phyloP scores from a whole-genome alignment of 176 grass and related monocot genomes.

The Zoysia japonica region DNA sequence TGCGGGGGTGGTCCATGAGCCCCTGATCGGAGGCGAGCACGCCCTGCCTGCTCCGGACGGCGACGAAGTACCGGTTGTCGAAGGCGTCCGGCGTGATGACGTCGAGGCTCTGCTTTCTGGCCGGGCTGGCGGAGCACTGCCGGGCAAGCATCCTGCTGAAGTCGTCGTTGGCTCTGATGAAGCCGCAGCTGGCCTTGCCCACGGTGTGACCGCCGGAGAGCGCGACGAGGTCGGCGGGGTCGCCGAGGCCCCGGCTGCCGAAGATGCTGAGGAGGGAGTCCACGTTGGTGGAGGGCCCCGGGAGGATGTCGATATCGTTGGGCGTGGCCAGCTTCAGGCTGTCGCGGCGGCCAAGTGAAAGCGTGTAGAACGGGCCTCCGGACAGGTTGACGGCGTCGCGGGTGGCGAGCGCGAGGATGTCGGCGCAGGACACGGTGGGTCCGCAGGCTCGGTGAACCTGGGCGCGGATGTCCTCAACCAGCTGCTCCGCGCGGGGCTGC shows the following conservation, averaged over 20 bases:
- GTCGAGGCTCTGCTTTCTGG: slow-evolving; percentile 17
- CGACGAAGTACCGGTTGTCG: slow-evolving; percentile 46
- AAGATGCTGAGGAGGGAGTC: neutral
- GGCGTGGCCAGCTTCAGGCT: neutral
- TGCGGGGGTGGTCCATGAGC: neutral
- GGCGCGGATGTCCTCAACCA: slow-evolving; percentile 39
- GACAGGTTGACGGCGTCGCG: slow-evolving; percentile 53
- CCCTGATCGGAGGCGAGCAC: slow-evolving; percentile 41
- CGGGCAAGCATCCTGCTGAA: neutral
- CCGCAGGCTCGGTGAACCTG: slow-evolving; percentile 32
- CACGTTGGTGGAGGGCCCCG: slow-evolving; percentile 5
- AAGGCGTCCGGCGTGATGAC: slow-evolving; percentile 20
- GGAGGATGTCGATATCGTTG: neutral
- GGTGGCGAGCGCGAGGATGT: slow-evolving; percentile 72
- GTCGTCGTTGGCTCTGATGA: neutral
- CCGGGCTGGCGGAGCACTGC: neutral
- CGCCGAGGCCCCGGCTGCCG: neutral
- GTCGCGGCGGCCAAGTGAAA: slow-evolving; percentile 25
- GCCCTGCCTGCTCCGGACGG: slow-evolving; percentile 6
- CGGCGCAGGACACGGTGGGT: slow-evolving; percentile 61
- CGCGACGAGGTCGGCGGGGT: no score
- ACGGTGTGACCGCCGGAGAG: no score
- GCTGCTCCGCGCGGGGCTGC: slow-evolving; percentile 35
- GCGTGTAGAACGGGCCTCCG: neutral
- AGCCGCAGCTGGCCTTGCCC: no score